Conservation (phyloP, 129 eudicot species). For the Centrapalus pauciflorus region DNA sequence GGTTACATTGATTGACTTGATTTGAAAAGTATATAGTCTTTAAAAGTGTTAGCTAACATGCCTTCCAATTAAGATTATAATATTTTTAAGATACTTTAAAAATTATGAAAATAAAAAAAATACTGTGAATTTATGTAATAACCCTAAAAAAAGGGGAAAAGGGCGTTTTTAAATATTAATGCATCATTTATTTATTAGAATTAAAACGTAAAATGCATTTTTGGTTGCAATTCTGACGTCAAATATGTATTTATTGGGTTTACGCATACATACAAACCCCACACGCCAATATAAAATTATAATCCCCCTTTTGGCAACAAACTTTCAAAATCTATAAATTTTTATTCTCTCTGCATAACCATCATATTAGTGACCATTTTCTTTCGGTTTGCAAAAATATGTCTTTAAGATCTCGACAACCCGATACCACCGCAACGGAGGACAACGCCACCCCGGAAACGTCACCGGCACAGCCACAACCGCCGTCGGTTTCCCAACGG, state of each 20-base stretch:
- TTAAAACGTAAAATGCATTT: background rate
- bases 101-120: background rate
- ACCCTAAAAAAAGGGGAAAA: no score
- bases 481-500: background rate
- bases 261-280: constrained; percentile 26
- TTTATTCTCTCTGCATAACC: background rate
- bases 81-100: no score
- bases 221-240: background rate
- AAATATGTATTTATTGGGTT: background rate
- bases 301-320: background rate
- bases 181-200: background rate
- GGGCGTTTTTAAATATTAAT: no score
- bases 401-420: constrained; percentile 31
- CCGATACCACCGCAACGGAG: background rate
- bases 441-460: background rate
- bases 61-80: no score
- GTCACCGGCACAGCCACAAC: constrained; percentile 3
- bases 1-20: no score
- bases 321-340: constrained; percentile 22
- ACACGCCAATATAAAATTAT: constrained; percentile 22
- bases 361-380: background rate
- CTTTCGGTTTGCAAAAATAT: background rate
- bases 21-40: no score
- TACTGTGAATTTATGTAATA: no score
- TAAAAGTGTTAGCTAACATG: no score